Base-by-base conservation (phyloP, 345 rosid species). In the Mercurialis annua region DNA sequence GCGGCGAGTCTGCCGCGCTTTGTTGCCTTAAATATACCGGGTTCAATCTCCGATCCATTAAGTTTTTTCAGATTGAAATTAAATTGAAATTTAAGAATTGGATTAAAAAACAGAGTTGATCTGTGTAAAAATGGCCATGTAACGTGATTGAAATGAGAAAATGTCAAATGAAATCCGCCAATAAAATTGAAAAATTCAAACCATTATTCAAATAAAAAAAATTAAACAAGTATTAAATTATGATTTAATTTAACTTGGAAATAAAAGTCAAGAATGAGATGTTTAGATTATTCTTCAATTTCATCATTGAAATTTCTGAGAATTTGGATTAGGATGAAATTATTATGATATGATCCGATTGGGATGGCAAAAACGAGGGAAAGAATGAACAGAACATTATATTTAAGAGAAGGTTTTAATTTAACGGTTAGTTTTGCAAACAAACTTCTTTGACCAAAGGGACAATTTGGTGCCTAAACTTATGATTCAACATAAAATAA, bases 31-130 rank as follows among this genome's bases (percentile, higher is more conserved):
- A 44, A 64, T 75, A 76, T 17, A 58, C 68, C 21, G 81, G 77
- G 61, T 78, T 87, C 76, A 69, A 44, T 64, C 85, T 81, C 10
- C 60, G 72, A 49, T 88, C 87, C 96, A 92, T 92, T 68, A 21
- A n/a, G n/a, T n/a, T n/a, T n/a, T 17, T 58, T 47, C 8, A 33
- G 33, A 46, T 57, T 46, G 64, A 50, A 12, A 30, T 21, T 56
- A 49, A n/a, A n/a, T n/a, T n/a, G n/a, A n/a, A n/a, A n/a, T n/a
- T n/a, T n/a, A n/a, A n/a, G n/a, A n/a, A 38, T 65, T 20, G 51
- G 59, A 65, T 23, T n/a, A 51, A 24, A 65, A 6, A 14, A 17
- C 36, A 33, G 15, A 20, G 15, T 20, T 34, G 57, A 51, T 33
- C 4, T 9, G 23, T 31, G 30, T n/a, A 21, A 40, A 31, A 31